Base-by-base conservation (phyloP, 2,329 filamentous ascomycete species). In the Neonectria faginata region DNA sequence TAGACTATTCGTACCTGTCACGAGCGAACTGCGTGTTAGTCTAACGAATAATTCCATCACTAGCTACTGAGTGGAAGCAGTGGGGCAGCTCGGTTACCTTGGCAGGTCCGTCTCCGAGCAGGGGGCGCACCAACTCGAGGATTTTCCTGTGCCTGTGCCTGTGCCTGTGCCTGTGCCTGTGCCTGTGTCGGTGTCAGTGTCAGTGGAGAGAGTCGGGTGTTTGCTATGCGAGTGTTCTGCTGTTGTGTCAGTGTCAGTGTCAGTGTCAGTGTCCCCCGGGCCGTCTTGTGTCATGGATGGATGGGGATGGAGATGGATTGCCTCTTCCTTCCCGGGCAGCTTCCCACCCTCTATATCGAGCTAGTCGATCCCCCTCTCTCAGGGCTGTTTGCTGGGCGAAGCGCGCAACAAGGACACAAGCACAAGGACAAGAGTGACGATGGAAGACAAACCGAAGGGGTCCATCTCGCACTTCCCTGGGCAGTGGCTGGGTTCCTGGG, bases 391-490 rank as follows among this genome's bases (percentile, higher is more conserved):
- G 51, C 20, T 25, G 51, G 51, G 51, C 29, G 31, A 54, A 54
- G 18, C 25, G 5, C 8, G 27, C 39, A 41, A 27, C 20, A 22
- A 48, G 20, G 45, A 29, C 47, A 42, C 48, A 57, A 48, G 54
- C 42, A 36, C 42, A 42, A 33, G 39, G 51, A 45, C 39, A 53
- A 48, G 44, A 50, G 42, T 41, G 57, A 59, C 33, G 39, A 25
- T 25, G 27, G 44, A 45, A 27, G 56, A 25, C 25, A 25, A 25
- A 5, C 22, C 52, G 68, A 70, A 69, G 56, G 66, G 70, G 65
- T 66, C 64, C 62, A 60, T 71, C 57, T 39, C 29, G 45, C 51
- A 57, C 51, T 52, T 52, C 53, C 60, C 33, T 64, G 60, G 56
- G 10, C 27, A 16, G 31, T 64, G 57, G 60, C 64, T 59, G 57